Conservation (phyloP, 352 stramenopile species). For the Aphanomyces stellatus region DNA sequence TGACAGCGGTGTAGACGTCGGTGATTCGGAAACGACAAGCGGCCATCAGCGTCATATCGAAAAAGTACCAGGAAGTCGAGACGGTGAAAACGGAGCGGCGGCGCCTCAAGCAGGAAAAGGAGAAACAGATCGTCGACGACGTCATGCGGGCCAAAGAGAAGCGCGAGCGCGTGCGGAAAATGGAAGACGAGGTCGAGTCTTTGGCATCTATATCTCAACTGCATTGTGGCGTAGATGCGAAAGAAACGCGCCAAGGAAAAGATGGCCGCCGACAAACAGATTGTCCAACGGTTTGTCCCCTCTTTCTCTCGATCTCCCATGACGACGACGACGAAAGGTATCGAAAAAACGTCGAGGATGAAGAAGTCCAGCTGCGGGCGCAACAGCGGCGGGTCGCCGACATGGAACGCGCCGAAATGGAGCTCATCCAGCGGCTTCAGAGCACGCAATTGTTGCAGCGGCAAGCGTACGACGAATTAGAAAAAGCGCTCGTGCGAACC, state of each 20-base stretch:
- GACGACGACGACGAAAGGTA: background rate
- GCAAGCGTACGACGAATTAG: conserved; percentile 60
- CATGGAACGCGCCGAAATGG: conserved; percentile 55
- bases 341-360: conserved; percentile 24
- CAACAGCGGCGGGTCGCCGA: conserved; percentile 44
- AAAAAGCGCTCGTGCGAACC: conserved; percentile 48
- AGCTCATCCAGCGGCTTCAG: conserved; percentile 56
- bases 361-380: conserved; percentile 48
- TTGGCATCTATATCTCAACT: conserved; percentile 28
- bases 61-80: conserved; percentile 69
- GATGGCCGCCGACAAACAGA: conserved; percentile 17
- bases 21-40: conserved; percentile 69
- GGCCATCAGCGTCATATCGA: conserved; percentile 61
- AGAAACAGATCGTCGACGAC: conserved; percentile 41
- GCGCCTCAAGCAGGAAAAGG: conserved; percentile 48
- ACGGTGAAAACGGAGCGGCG: conserved; percentile 61
- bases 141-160: conserved; percentile 49
- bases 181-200: conserved; percentile 57
- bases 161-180: conserved; percentile 36
- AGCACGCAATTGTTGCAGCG: conserved; percentile 64
- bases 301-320: background rate
- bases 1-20: conserved; percentile 25
- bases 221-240: conserved; percentile 29
- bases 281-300: background rate
- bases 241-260: conserved; percentile 41